A percentile compares a stretch with the other conserved stretches of the same genome.
Conservation (phyloP, 1,139 yeast genomes). For the Hemisphaericaspora xylanilytica region DNA sequence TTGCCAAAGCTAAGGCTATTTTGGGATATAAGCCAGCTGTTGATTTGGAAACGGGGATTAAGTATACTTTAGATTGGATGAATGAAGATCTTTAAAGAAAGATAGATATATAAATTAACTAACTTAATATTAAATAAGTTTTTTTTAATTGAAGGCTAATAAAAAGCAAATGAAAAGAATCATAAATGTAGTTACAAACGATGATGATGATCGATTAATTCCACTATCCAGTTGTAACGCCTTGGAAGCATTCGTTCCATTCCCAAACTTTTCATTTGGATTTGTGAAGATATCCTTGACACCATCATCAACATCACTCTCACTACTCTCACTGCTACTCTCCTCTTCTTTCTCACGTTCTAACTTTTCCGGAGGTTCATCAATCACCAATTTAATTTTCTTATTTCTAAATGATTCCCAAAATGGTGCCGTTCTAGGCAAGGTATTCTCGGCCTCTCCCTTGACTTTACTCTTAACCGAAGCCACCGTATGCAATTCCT, state of each 20-base stretch:
- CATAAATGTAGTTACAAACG: constrained; percentile 1
- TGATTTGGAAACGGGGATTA: constrained; percentile 78
- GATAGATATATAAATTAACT: not conserved
- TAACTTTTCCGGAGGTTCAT: too few species aligned
- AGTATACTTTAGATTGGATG: constrained; percentile 82
- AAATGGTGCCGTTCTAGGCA: not conserved
- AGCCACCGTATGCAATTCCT: constrained; percentile 8
- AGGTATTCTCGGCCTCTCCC: not conserved
- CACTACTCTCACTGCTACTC: not conserved
- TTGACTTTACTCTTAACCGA: constrained; percentile 11
- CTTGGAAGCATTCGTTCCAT: not conserved
- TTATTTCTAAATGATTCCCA: constrained; percentile 10
- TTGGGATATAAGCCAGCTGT: constrained; percentile 83
- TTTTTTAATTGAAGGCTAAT: constrained; percentile 2
- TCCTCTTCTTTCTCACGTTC: not conserved
- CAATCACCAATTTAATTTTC: constrained; percentile 9
- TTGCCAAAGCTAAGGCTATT: constrained; percentile 74
- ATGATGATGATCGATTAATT: not conserved
- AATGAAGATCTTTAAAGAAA: constrained; percentile 51
- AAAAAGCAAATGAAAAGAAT: constrained; percentile 3
- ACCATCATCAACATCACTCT: not conserved
- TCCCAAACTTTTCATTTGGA: not conserved
- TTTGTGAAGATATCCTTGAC: too few species aligned
- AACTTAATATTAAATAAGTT: not conserved
- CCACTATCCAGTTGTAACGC: not conserved